These are phyloP conservation scores for Chlorella sorokiniana DNA, from an alignment of 139 green algal genomes.

Conservation along the genomic window DNA sequence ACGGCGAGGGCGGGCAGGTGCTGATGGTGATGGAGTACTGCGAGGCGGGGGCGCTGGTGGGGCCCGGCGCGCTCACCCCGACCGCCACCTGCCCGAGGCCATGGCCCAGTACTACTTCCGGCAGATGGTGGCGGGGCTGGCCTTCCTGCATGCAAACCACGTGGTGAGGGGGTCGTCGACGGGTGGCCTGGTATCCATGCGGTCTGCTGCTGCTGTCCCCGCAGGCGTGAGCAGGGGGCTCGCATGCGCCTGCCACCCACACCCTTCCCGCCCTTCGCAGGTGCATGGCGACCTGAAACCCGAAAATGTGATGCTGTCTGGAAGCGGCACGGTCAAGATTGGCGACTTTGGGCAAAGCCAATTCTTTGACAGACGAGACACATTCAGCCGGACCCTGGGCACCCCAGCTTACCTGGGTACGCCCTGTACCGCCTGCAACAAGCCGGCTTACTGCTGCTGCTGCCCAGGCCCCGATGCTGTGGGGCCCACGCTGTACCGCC, in stretches of 20 bases:
- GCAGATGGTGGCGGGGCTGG: slow-evolving; percentile 56
- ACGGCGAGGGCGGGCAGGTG: slow-evolving; percentile 68
- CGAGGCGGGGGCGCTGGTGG: slow-evolving; percentile 71
- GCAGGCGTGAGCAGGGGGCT: not conserved
- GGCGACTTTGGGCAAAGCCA: slow-evolving; percentile 84
- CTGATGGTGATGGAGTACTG: slow-evolving; percentile 91
- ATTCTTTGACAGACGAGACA: slow-evolving; percentile 34
- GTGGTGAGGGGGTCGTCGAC: slow-evolving; percentile 59
- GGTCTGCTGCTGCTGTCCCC: too few relatives aligned
- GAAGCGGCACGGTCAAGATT: slow-evolving; percentile 80
- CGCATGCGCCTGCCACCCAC: not conserved
- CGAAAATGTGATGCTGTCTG: slow-evolving; percentile 86
- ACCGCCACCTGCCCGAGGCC: slow-evolving; percentile 60
- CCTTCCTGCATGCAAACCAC: slow-evolving; percentile 77
- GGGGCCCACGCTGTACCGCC: not conserved
- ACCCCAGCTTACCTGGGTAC: slow-evolving; percentile 48
- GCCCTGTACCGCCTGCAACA: not conserved
- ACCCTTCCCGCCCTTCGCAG: not conserved
- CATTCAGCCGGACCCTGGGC: slow-evolving; percentile 41
- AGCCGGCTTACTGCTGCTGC: not conserved
- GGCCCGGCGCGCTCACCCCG: slow-evolving; percentile 44
- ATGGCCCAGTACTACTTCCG: slow-evolving; percentile 60
- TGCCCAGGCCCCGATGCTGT: not conserved
- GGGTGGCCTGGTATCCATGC: too few relatives aligned
- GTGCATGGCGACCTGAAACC: slow-evolving; percentile 88